phyloP scores from a whole-genome alignment of 306 rosid genomes.

The Rosa multiflora region DNA sequence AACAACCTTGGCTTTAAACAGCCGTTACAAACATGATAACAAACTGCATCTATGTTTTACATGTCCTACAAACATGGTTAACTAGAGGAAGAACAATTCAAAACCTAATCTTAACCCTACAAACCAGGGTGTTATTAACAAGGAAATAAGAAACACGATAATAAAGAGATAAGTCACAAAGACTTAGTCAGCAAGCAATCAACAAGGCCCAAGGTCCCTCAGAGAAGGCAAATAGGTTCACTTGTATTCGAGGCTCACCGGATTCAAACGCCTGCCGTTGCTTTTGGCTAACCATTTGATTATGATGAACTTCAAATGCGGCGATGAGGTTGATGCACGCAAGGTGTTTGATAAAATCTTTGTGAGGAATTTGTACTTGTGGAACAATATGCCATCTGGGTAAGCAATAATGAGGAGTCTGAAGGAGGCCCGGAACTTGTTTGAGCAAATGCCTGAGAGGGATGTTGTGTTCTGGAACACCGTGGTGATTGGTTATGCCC shows the following conservation, averaged over 20 bases:
- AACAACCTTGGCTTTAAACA: too few relatives aligned
- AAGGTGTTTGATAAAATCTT: slow-evolving; percentile 79
- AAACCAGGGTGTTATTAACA: too few relatives aligned
- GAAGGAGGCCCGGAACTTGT: slow-evolving; percentile 51
- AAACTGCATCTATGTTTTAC: too few relatives aligned
- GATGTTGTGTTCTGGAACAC: slow-evolving; percentile 81
- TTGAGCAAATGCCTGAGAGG: slow-evolving; percentile 61
- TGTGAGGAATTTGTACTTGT: slow-evolving; percentile 65
- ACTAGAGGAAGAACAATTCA: too few relatives aligned
- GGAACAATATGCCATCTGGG: slow-evolving; percentile 88
- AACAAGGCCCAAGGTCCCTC: slow-evolving; percentile 17
- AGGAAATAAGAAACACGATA: too few relatives aligned
- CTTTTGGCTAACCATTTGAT: slow-evolving; percentile 70
- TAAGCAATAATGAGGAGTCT: slow-evolving; percentile 65
- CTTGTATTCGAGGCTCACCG: slow-evolving; percentile 64
- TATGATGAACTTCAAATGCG: slow-evolving; percentile 58
- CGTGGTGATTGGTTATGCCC: slow-evolving; percentile 69
- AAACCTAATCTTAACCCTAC: too few relatives aligned
- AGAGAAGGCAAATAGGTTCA: slow-evolving; percentile 64
- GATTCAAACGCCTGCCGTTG: slow-evolving; percentile 58
- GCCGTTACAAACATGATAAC: too few relatives aligned
- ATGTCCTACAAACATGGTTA: too few relatives aligned
- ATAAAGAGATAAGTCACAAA: too few relatives aligned
- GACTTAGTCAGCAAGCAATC: too few relatives aligned
- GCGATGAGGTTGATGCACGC: slow-evolving; percentile 52